Base-by-base conservation (phyloP, 2,329 filamentous ascomycete species). In the Ophiostoma novo-ulmi region DNA sequence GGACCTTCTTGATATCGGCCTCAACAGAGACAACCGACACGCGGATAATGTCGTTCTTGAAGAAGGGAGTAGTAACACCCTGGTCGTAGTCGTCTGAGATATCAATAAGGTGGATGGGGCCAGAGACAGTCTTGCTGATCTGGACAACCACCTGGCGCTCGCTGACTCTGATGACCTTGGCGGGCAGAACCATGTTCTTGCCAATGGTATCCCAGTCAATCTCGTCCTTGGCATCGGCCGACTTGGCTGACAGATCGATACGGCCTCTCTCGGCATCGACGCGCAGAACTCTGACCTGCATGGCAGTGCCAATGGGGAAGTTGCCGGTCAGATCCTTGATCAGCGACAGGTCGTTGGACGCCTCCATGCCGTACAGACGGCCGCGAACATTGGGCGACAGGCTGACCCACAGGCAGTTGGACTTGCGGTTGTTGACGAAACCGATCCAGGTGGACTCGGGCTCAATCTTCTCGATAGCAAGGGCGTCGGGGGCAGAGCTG, bases 261-360 rank as follows among this genome's bases (percentile, higher is more conserved):
- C 88, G 90, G 71, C 90, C 91, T 75, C 90, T 91, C 39, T 87
- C 83, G 41, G 85, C 79, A 78, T 98, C 89, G 3, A 97, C 87
- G 2, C 85, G 84, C 70, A 91, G 88, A 26, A 97, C 93, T 36
- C 89, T 89, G 13, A 94, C 92, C 78, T 88, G 90, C 64, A 99
- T 80, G 5, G 93, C 95, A 65, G 91, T 95, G n/a, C 95, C 95
- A 55, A 97, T 80, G 0, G 95, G 94, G 79, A 97, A 98, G 79
- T 92, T 91, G 73, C 87, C 85, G 67, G 88, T 85, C 3, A 97
- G 81, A 75, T 97, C 87, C 41, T 89, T 87, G 48, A 97, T 82
- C 70, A 91, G 85, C 8, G 93, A 91, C 66, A 97, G 82, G 78
- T 98, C 93, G 76, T 97, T 92, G 0, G 93, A 93, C 10, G 95